A percentile compares a stretch with the other conserved stretches of the same genome.
Conservation (phyloP, 306 rosid species). For the Casuarina glauca region DNA sequence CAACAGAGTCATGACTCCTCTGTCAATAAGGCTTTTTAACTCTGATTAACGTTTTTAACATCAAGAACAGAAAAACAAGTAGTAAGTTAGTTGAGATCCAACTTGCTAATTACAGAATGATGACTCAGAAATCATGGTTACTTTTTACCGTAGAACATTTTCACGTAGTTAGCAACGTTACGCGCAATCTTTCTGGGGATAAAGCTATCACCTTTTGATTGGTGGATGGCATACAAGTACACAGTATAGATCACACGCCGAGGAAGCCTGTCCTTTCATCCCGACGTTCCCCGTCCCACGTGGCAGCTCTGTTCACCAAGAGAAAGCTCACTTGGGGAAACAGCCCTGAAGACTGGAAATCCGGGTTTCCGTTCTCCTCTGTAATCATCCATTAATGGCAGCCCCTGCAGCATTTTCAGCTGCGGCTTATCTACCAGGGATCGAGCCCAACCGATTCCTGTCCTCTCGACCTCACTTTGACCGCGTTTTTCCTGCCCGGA, state of each 20-base stretch:
- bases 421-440: slow-evolving; percentile 32
- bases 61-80: too few relatives aligned
- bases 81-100: too few relatives aligned
- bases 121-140: too few relatives aligned
- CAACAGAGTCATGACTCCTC: too few relatives aligned
- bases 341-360: background rate
- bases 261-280: background rate
- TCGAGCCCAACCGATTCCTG: slow-evolving; percentile 32
- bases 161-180: too few relatives aligned
- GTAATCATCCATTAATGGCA: slow-evolving; percentile 50
- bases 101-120: too few relatives aligned
- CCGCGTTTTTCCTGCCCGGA: slow-evolving; percentile 24
- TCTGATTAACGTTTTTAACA: too few relatives aligned
- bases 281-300: slow-evolving; percentile 40
- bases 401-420: slow-evolving; percentile 52
- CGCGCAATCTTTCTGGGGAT: slow-evolving; percentile 25
- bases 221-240: slow-evolving; percentile 38
- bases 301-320: slow-evolving; percentile 46
- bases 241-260: slow-evolving; percentile 18
- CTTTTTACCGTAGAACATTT: too few relatives aligned
- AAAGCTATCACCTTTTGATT: slow-evolving; percentile 50
- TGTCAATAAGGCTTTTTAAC: too few relatives aligned
- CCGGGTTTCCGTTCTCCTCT: background rate
- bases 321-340: background rate
- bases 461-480: slow-evolving; percentile 25